Evolutionary conservation across 345 rosid species (phyloP).

Genomic region (Rhizophora apiculata): DNA sequence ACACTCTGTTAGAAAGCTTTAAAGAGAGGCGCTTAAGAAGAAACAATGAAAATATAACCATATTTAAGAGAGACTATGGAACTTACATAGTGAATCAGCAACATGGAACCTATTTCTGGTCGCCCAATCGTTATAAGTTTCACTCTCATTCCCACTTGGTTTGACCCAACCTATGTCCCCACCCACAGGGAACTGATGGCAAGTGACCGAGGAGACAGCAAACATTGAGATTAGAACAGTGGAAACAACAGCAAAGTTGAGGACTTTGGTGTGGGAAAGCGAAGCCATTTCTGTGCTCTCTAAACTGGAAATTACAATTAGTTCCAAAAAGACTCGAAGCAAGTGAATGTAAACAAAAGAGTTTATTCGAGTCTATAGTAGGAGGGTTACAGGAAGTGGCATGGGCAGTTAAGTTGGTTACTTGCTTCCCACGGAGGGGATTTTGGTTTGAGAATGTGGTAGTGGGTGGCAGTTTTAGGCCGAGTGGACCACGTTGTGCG

Average conservation of each 20-base stretch:
- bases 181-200: constrained; percentile 34
- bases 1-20: neutral
- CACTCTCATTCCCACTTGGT: constrained; percentile 20
- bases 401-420: constrained; percentile 1
- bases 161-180: constrained; percentile 29
- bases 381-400: neutral
- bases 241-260: neutral
- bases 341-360: neutral
- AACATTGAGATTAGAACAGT: constrained; percentile 6
- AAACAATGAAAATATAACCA: no score
- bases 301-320: neutral
- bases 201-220: constrained; percentile 5
- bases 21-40: no score
- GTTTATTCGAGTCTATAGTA: neutral
- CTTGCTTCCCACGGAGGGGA: neutral
- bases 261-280: neutral
- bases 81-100: constrained; percentile 38
- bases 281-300: neutral
- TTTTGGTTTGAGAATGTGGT: neutral
- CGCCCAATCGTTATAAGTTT: constrained; percentile 32
- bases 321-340: neutral
- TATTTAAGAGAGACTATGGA: neutral
- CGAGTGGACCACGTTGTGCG: neutral
- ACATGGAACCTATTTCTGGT: constrained; percentile 31
- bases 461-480: neutral